These are phyloP conservation scores for Chlorella vulgaris DNA, from an alignment of 139 green algal species.

Conservation along the genomic window DNA sequence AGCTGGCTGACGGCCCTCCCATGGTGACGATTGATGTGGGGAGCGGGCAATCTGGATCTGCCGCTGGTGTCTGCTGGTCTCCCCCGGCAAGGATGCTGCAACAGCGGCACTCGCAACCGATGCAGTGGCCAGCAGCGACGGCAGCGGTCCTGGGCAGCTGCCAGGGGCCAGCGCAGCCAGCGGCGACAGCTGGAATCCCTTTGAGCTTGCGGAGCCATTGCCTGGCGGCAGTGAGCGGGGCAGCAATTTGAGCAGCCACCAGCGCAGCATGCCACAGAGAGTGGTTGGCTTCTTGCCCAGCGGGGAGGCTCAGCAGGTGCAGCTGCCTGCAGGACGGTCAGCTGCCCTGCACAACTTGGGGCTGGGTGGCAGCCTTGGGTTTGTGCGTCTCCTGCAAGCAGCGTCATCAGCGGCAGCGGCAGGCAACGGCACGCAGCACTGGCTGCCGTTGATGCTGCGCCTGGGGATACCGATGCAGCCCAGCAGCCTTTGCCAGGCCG, in stretches of 20 bases:
- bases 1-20: neutral
- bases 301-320: constrained; percentile 29
- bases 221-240: neutral
- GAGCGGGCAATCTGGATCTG: too few species aligned
- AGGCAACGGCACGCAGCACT: constrained; percentile 15
- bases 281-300: constrained; percentile 23
- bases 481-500: constrained; percentile 67
- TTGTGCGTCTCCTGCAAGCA: constrained; percentile 53
- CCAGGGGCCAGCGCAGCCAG: neutral
- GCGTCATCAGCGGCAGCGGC: neutral
- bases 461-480: constrained; percentile 80
- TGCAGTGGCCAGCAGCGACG: neutral
- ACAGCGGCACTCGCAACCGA: neutral
- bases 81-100: too few species aligned
- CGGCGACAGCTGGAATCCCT: constrained; percentile 18
- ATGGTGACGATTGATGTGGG: constrained; percentile 56
- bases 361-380: constrained; percentile 52
- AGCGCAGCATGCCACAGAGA: neutral
- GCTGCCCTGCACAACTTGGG: constrained; percentile 46
- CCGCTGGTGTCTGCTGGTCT: constrained; percentile 42
- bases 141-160: neutral
- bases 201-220: neutral
- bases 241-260: neutral
- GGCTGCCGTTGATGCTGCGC: constrained; percentile 74
- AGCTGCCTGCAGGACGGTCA: constrained; percentile 20